Evolutionary conservation across 805 yeast genomes (phyloP).

Genomic region (Kazachstania kunashirensis): DNA sequence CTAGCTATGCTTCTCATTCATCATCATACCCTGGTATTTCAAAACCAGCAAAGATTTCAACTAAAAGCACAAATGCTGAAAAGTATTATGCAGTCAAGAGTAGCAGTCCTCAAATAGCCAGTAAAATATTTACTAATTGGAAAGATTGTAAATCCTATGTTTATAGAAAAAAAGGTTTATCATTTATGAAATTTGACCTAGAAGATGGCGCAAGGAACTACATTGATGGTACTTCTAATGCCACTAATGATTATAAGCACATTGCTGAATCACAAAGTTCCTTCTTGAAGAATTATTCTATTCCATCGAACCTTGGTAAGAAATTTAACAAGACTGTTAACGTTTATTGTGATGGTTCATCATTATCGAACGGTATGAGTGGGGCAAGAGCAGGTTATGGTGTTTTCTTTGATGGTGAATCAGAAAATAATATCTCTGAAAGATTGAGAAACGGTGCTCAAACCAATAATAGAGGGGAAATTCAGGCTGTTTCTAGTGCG

Average conservation of each 20-base stretch:
- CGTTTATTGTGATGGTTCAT: constrained; percentile 75
- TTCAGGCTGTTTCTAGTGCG: constrained; percentile 55
- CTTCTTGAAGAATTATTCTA: constrained; percentile 9
- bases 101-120: constrained; percentile 16
- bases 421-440: constrained; percentile 39
- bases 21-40: no score
- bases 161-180: constrained; percentile 30
- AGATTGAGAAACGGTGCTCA: constrained; percentile 41
- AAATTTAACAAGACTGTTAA: constrained; percentile 7
- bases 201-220: constrained; percentile 29
- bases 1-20: no score
- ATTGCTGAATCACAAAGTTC: constrained; percentile 11
- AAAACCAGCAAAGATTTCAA: no score
- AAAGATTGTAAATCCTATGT: constrained; percentile 26
- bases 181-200: constrained; percentile 35
- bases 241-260: constrained; percentile 13
- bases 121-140: constrained; percentile 28
- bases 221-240: constrained; percentile 12
- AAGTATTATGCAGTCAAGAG: constrained; percentile 30
- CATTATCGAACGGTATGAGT: constrained; percentile 45
- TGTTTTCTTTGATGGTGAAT: constrained; percentile 55
- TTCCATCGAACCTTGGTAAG: not conserved
- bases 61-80: not conserved
- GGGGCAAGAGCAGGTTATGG: constrained; percentile 52
- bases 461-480: constrained; percentile 78